Conservation (phyloP, 2,329 filamentous ascomycete species). For the Apiospora pterosperma region DNA sequence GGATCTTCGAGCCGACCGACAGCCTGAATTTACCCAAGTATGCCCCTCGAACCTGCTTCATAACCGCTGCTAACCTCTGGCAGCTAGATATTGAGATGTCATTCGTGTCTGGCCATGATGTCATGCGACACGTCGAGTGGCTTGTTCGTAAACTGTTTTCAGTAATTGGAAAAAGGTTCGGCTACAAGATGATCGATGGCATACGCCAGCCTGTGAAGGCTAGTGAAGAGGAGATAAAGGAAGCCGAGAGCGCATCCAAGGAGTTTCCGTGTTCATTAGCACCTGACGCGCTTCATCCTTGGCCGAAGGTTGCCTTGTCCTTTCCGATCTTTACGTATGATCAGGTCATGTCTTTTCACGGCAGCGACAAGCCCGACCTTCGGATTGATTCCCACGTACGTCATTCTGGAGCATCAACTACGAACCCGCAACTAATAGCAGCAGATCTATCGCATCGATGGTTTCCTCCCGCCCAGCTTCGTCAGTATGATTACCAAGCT, state of each 20-base stretch:
- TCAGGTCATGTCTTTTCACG: conserved; percentile 75
- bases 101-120: conserved; percentile 69
- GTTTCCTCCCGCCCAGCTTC: conserved; percentile 61
- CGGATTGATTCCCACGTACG: conserved; percentile 66
- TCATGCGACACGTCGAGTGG: conserved; percentile 56
- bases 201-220: conserved; percentile 30
- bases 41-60: conserved; percentile 10
- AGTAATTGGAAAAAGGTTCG: conserved; percentile 8
- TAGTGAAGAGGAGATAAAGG: not conserved
- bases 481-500: conserved; percentile 72
- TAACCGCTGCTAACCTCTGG: conserved; percentile 3
- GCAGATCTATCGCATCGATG: conserved; percentile 63
- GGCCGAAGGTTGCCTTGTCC: not conserved
- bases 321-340: conserved; percentile 53
- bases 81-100: conserved; percentile 92
- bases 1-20: conserved; percentile 84
- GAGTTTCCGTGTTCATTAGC: not conserved
- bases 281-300: not conserved
- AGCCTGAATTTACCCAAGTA: conserved; percentile 95
- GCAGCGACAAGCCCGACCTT: conserved; percentile 89
- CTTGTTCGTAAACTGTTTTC: conserved; percentile 58
- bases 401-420: not conserved
- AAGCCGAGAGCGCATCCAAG: not conserved
- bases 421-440: not conserved
- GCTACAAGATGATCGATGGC: conserved; percentile 22